Evolutionary conservation across 768 basidiomycete species (phyloP).

Genomic region (Leccinum rimulosum): DNA sequence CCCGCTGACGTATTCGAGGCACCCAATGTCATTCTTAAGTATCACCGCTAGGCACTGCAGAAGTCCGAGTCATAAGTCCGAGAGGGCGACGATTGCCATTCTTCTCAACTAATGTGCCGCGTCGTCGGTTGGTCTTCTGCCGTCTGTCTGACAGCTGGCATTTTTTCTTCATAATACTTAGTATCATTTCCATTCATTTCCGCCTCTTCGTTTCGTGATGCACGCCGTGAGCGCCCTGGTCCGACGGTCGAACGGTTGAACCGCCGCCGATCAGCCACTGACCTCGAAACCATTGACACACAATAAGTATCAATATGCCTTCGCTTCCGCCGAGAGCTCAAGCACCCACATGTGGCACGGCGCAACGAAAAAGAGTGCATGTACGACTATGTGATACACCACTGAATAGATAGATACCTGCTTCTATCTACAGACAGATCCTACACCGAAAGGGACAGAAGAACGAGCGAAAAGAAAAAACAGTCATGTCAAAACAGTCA

Average conservation of each 20-base stretch:
- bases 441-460: not conserved
- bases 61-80: not conserved
- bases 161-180: not conserved
- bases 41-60: not conserved
- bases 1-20: not conserved
- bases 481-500: no score
- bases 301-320: no score
- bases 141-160: not conserved
- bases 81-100: not conserved
- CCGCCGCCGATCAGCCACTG: not conserved
- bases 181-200: not conserved
- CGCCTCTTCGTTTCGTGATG: not conserved
- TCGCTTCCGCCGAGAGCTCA: not conserved
- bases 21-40: not conserved
- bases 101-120: not conserved
- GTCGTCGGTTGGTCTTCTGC: not conserved
- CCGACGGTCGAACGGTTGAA: no score
- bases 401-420: not conserved
- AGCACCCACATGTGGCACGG: not conserved
- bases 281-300: not conserved
- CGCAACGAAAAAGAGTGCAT: not conserved
- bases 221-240: not conserved
- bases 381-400: not conserved
- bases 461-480: not conserved
- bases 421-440: not conserved